Conservation (phyloP, 305 asterid species). For the Ilex paraguariensis region DNA sequence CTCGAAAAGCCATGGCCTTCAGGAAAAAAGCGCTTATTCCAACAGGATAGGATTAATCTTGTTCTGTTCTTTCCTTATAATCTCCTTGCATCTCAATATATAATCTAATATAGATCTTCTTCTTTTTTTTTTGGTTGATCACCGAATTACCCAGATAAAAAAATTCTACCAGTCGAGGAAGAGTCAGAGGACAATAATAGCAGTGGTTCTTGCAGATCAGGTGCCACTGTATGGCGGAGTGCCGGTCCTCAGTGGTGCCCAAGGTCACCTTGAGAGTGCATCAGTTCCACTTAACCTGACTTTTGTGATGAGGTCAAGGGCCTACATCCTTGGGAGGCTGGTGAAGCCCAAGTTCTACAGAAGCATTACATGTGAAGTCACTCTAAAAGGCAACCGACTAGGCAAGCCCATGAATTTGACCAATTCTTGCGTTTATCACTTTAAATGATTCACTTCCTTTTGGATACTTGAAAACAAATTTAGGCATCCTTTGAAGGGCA, state of each 20-base stretch:
- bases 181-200: constrained; percentile 45
- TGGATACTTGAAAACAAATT: no score
- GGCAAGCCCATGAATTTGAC: constrained; percentile 53
- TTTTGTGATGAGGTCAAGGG: constrained; percentile 62
- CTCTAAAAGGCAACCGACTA: constrained; percentile 44
- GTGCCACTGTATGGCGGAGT: constrained; percentile 88
- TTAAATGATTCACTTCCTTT: constrained; percentile 9
- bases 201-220: constrained; percentile 54
- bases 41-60: not conserved
- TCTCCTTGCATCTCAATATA: not conserved
- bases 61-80: not conserved
- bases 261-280: constrained; percentile 31
- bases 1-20: not conserved
- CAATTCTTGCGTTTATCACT: constrained; percentile 45
- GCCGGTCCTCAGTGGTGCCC: constrained; percentile 37
- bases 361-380: constrained; percentile 40
- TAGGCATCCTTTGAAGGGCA: no score
- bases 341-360: constrained; percentile 62
- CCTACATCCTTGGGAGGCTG: constrained; percentile 68
- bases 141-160: constrained; percentile 34
- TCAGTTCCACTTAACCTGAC: constrained; percentile 73
- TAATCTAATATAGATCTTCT: not conserved
- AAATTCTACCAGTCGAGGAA: constrained; percentile 66
- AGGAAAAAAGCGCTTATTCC: no score
- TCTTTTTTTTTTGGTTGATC: constrained; percentile 1